These are phyloP conservation scores for Coemansia sp. DNA, from an alignment of 371 early-diverging fungal genomes.

Conservation along the genomic window DNA sequence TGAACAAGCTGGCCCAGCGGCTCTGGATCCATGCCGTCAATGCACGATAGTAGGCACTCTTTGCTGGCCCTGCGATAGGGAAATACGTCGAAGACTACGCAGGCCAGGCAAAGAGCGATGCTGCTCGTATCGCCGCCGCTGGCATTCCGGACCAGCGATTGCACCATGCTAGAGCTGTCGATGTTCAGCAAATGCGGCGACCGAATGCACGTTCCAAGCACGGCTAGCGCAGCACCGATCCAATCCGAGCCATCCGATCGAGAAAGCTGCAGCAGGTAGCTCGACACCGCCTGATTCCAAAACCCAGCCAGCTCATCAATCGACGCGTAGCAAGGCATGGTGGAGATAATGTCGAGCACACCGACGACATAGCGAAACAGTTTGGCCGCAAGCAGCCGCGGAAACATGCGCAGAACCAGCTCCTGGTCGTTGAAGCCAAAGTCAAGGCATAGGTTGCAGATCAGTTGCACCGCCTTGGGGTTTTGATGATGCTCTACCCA, in stretches of 20 bases:
- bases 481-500: slow-evolving; percentile 60
- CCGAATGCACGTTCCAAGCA: slow-evolving; percentile 31
- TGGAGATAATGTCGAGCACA: slow-evolving; percentile 22
- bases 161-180: slow-evolving; percentile 15
- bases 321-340: slow-evolving; percentile 14
- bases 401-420: slow-evolving; percentile 56
- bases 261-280: slow-evolving; percentile 12
- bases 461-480: slow-evolving; percentile 55
- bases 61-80: slow-evolving; percentile 4
- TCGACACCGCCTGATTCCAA: slow-evolving; percentile 37
- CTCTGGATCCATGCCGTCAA: slow-evolving; percentile 10
- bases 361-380: slow-evolving; percentile 28
- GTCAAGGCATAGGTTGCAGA: slow-evolving; percentile 64
- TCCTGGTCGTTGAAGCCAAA: slow-evolving; percentile 54
- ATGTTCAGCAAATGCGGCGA: slow-evolving; percentile 26
- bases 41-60: slow-evolving; percentile 1
- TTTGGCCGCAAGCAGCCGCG: slow-evolving; percentile 34
- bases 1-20: slow-evolving; percentile 17
- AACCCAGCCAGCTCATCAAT: slow-evolving; percentile 21
- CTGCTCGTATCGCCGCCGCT: not conserved
- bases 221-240: slow-evolving; percentile 16
- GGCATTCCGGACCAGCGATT: slow-evolving; percentile 1
- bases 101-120: slow-evolving; percentile 16
- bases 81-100: slow-evolving; percentile 20
- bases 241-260: slow-evolving; percentile 1